phyloP scores from a whole-genome alignment of 2,329 filamentous ascomycete genomes.

The Colletotrichum ledebouriae region DNA sequence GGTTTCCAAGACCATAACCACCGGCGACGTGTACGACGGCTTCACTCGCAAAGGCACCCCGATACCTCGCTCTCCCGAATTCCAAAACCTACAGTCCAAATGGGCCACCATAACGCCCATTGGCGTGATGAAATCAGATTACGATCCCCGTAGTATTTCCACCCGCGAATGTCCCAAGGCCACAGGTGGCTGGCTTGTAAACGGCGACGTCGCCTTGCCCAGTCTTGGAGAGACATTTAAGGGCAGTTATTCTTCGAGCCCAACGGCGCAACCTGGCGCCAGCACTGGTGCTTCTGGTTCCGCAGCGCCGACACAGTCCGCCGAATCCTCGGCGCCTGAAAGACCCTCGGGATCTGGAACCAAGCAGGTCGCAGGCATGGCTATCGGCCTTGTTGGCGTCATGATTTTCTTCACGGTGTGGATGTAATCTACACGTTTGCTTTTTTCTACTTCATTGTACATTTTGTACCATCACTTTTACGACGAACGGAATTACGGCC shows the following conservation, averaged over 20 bases:
- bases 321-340: slow-evolving; percentile 46
- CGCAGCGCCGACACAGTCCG: slow-evolving; percentile 49
- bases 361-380: slow-evolving; percentile 64
- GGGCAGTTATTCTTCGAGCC: slow-evolving; percentile 45
- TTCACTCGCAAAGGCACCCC: slow-evolving; percentile 80
- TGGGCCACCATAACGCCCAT: slow-evolving; percentile 81
- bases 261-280: slow-evolving; percentile 35
- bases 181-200: slow-evolving; percentile 79
- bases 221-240: slow-evolving; percentile 70
- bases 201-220: slow-evolving; percentile 78
- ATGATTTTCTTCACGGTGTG: slow-evolving; percentile 67
- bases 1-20: slow-evolving; percentile 63
- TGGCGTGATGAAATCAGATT: slow-evolving; percentile 75
- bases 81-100: slow-evolving; percentile 79
- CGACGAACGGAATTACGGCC: slow-evolving; percentile 28
- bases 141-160: slow-evolving; percentile 71
- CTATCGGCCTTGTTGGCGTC: slow-evolving; percentile 62
- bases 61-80: slow-evolving; percentile 80
- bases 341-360: slow-evolving; percentile 56
- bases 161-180: slow-evolving; percentile 78
- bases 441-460: slow-evolving; percentile 36
- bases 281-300: slow-evolving; percentile 38
- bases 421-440: slow-evolving; percentile 52
- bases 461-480: slow-evolving; percentile 28
- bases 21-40: slow-evolving; percentile 73